phyloP scores from a whole-genome alignment of 2,329 filamentous ascomycete species.

The Monosporascus ibericus region DNA sequence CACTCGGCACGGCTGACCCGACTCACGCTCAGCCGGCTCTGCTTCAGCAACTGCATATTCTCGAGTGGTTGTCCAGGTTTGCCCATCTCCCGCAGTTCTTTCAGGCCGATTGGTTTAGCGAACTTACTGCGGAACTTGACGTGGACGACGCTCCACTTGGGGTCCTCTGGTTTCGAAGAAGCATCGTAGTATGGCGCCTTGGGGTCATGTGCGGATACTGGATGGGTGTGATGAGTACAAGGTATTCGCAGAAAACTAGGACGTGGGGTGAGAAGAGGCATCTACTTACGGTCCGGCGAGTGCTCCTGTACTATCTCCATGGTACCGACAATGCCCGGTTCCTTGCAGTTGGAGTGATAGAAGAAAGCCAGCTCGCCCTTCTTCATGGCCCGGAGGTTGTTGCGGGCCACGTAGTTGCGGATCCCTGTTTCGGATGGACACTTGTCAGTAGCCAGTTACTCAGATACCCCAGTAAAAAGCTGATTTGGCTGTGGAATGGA shows the following conservation, averaged over 20 bases:
- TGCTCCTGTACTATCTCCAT: conserved; percentile 88
- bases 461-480: not conserved
- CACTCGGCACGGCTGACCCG: conserved; percentile 61
- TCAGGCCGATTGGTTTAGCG: conserved; percentile 60
- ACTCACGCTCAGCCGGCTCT: conserved; percentile 76
- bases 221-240: conserved; percentile 14
- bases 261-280: not conserved
- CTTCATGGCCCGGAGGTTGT: conserved; percentile 88
- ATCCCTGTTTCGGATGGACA: conserved; percentile 20
- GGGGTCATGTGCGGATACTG: conserved; percentile 65
- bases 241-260: not conserved
- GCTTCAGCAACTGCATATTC: conserved; percentile 77
- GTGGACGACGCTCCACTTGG: conserved; percentile 84
- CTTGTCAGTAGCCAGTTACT: not conserved
- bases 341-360: conserved; percentile 91
- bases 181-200: conserved; percentile 78
- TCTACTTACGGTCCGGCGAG: conserved; percentile 63
- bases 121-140: conserved; percentile 86
- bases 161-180: conserved; percentile 61
- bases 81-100: conserved; percentile 62
- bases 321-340: conserved; percentile 77
- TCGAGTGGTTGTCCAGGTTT: conserved; percentile 51
- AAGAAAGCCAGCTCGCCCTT: conserved; percentile 91
- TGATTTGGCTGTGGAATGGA: not conserved
- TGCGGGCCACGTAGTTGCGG: conserved; percentile 55